Base-by-base conservation (phyloP, 495 filamentous ascomycete species). In the Aspergillus wentii region DNA sequence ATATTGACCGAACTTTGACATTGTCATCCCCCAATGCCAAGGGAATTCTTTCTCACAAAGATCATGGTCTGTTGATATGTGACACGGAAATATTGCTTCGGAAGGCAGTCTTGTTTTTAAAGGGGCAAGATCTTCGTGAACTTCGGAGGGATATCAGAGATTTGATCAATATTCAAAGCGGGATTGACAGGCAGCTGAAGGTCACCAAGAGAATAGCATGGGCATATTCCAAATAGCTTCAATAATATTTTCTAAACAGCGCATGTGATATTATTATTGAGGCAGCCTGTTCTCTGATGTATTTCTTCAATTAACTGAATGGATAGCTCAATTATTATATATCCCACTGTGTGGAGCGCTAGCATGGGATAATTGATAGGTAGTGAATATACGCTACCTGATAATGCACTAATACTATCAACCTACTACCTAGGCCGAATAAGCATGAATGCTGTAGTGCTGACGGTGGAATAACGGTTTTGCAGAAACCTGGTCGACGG, bases 101-200 rank as follows among this genome's bases (percentile, higher is more conserved):
- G 43, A 72, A 79, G 19, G 85, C 85, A 0, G 67, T 67, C 36
- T 58, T 51, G 8, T 58, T 84, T 19, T 67, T 95, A 20, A 86
- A 85, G 6, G 71, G 75, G 3, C 68, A 82, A 15, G 75, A 94
- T 16, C 74, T 83, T 48, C 77, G 77, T 34, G 88, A 94, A 45
- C 95, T 98, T 52, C 59, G 84, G 20, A 83, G 91, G 56, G 92
- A 98, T 53, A 58, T 92, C 17, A 74, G 81, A 21, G 90, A 95
- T 33, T 68, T 98, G 25, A 75, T 83, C 9, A 84, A 95, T 54
- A 71, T 89, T 32, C 78, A 83, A 39, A 69, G 60, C 5, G 86
- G 86, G 11, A 73, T 92, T 18, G 70, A 78, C 33, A 71, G 72
- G 37, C 89, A 95, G 64, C 68, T 79, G 45, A 80, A 75, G 54